Evolutionary conservation across 2,329 filamentous ascomycete species (phyloP), one percentile per base, ranked within the genome.

Genomic region (Fusarium beomiforme): DNA sequence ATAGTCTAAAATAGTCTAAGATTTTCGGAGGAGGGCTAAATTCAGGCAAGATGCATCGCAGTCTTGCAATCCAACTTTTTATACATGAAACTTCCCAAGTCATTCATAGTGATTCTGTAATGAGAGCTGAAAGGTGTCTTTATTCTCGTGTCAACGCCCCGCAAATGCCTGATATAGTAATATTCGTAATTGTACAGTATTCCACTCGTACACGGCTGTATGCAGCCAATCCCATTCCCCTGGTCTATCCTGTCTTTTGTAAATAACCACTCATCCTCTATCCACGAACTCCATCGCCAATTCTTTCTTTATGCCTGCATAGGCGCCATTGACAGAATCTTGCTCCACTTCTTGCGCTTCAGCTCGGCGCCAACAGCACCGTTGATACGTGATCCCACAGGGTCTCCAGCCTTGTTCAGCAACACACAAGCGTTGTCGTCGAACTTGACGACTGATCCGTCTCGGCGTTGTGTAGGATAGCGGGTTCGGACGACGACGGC

Each of bases 351-450:
- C 87, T 93, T 96, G 80, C 93, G 90, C 80, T 93, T 91, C 81
- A 99, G 83, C 85, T 99, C 96, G 33, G 91, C 88, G 64, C 94
- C 96, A 46, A 99, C 96, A 46, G 98, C 90, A 73, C 95, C 94
- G 82, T 94, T 97, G 85, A 98, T 89, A 80, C 96, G 91, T 19
- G 93, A 94, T 56, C 96, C 96, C 75, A 99, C 93, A 26, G 96
- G 96, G 81, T 99, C 96, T 44, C 96, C 97, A 13, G 93, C 88
- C 88, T 98, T 99, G 85, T 97, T 98, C 81, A 99, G 92, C 75
- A 99, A 86, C 47, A 99, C 96, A 80, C 96, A 99, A 50, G 96
- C 96, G 82, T 99, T 99, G 83, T 99, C 96, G 83, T 97, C 96
- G 81, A 99, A 99, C 75, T 91, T 91, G 73, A 99, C 91, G 49